phyloP scores from a whole-genome alignment of 371 early-diverging fungal genomes.

The Blakeslea trispora region DNA sequence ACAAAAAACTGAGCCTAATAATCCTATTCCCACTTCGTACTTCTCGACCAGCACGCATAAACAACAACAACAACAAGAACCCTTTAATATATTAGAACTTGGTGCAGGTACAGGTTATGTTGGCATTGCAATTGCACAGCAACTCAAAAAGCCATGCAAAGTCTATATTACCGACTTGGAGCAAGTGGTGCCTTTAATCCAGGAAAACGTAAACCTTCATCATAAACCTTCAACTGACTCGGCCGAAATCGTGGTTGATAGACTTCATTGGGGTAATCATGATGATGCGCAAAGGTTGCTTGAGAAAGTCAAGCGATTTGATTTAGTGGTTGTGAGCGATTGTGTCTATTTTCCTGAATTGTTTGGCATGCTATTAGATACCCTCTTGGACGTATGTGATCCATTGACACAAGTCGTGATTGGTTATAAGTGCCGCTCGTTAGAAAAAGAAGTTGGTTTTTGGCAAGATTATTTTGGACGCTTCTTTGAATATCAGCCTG shows the following conservation, averaged over 20 bases:
- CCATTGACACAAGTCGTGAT: constrained; percentile 48
- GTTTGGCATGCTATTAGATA: constrained; percentile 48
- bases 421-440: constrained; percentile 61
- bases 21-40: constrained; percentile 38
- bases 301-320: constrained; percentile 27
- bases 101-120: constrained; percentile 65
- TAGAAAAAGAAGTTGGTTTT: constrained; percentile 61
- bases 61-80: constrained; percentile 8
- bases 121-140: constrained; percentile 56
- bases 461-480: constrained; percentile 66
- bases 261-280: constrained; percentile 58
- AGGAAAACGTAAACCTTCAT: constrained; percentile 44
- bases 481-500: constrained; percentile 58
- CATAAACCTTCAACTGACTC: constrained; percentile 3
- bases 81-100: constrained; percentile 45
- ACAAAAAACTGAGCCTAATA: constrained; percentile 17
- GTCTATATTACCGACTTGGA: constrained; percentile 58
- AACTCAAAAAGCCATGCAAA: constrained; percentile 33
- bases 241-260: constrained; percentile 38
- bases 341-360: constrained; percentile 63
- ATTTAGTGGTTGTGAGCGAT: constrained; percentile 57
- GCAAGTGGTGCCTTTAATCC: constrained; percentile 55
- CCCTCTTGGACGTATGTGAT: constrained; percentile 46
- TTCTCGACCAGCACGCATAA: constrained; percentile 12
- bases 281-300: constrained; percentile 34